Conservation (phyloP, 257 asterid species). For the Petunia axillaris region DNA sequence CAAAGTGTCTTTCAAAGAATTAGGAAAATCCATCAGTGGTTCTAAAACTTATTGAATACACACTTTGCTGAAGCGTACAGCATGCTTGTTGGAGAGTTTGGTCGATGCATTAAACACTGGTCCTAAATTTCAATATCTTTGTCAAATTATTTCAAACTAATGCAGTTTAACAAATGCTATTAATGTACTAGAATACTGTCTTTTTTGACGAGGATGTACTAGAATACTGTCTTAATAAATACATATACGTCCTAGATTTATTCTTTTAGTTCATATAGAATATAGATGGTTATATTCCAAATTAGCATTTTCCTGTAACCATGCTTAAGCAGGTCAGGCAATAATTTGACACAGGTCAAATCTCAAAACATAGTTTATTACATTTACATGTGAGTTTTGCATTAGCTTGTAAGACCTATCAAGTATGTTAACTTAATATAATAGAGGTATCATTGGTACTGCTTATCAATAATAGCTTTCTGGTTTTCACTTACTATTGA, state of each 20-base stretch:
- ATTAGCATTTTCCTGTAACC: background rate
- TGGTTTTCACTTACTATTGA: constrained; percentile 1
- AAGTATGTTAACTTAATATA: background rate
- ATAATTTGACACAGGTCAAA: constrained; percentile 5
- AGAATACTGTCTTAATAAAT: background rate
- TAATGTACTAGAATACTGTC: background rate
- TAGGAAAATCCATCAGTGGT: background rate
- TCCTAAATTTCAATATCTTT: background rate
- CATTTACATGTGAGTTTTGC: constrained; percentile 1
- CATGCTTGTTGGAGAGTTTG: background rate
- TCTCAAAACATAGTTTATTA: background rate
- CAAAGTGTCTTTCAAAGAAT: background rate
- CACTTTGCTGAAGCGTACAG: background rate
- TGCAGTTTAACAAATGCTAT: background rate
- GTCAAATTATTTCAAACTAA: background rate
- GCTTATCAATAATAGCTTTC: background rate
- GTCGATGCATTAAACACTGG: background rate
- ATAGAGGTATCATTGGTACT: background rate
- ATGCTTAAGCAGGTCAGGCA: background rate
- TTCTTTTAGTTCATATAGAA: constrained; percentile 7
- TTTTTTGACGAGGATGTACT: background rate
- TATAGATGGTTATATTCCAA: background rate
- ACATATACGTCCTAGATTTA: background rate
- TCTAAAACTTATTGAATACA: background rate
- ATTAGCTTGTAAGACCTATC: background rate